These are phyloP conservation scores for Phalaenopsis aphrodite DNA, from an alignment of 106 monocot genomes.

Conservation along the genomic window DNA sequence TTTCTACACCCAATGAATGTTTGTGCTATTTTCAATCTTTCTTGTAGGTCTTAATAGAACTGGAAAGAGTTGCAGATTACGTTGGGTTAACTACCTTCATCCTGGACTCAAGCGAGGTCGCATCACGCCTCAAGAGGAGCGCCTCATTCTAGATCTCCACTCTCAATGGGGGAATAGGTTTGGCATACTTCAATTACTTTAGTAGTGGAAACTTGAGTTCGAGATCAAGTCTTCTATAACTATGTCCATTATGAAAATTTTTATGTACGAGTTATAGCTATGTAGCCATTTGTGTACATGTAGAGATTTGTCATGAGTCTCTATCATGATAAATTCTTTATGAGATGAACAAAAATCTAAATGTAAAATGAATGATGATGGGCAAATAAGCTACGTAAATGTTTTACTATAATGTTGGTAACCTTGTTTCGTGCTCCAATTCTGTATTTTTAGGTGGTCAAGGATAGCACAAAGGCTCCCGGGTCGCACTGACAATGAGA, in stretches of 20 bases:
- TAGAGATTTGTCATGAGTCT: too few species aligned
- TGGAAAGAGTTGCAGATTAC: slow-evolving; percentile 47
- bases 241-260: too few species aligned
- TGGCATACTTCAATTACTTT: background rate
- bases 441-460: slow-evolving; percentile 31
- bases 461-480: slow-evolving; percentile 54
- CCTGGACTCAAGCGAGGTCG: slow-evolving; percentile 40
- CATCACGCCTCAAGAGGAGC: slow-evolving; percentile 41
- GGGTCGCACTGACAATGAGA: slow-evolving; percentile 67
- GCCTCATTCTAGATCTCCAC: slow-evolving; percentile 40
- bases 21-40: background rate
- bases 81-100: slow-evolving; percentile 52
- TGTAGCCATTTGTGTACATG: too few species aligned
- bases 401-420: background rate
- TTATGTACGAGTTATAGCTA: too few species aligned
- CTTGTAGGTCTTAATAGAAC: slow-evolving; percentile 42
- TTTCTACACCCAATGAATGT: background rate
- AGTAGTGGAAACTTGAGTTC: too few species aligned
- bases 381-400: too few species aligned
- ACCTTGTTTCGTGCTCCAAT: background rate
- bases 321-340: too few species aligned
- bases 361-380: too few species aligned
- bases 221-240: too few species aligned
- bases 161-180: slow-evolving; percentile 50
- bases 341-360: too few species aligned